Conservation (phyloP, 1,139 yeast genomes). For the Yamadazyma atmosphaerica region DNA sequence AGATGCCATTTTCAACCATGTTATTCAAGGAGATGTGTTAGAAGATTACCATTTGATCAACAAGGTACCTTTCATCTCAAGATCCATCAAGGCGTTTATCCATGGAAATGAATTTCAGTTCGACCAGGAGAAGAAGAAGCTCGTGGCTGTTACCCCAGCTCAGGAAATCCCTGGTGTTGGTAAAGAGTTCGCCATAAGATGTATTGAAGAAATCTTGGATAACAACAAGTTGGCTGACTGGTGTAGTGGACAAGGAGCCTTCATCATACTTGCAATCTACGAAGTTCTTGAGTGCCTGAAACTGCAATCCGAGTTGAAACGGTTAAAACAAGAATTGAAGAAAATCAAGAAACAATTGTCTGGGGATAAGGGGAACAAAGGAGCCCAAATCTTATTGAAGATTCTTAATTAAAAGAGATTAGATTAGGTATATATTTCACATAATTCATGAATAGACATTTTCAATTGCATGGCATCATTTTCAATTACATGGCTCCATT, state of each 20-base stretch:
- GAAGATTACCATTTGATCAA: conserved; percentile 67
- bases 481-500: too few relatives aligned
- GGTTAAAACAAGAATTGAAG: conserved; percentile 55
- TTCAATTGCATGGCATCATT: too few relatives aligned
- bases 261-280: conserved; percentile 70
- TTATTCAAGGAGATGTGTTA: conserved; percentile 70
- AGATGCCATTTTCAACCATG: conserved; percentile 51
- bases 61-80: conserved; percentile 68
- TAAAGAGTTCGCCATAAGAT: conserved; percentile 56
- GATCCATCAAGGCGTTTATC: conserved; percentile 75
- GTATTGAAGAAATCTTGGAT: conserved; percentile 50
- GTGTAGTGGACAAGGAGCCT: conserved; percentile 79
- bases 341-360: conserved; percentile 50
- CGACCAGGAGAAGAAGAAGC: conserved; percentile 70
- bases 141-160: conserved; percentile 40
- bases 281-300: conserved; percentile 49
- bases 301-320: conserved; percentile 35
- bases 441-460: conserved; percentile 2
- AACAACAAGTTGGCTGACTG: conserved; percentile 55
- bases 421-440: conserved; percentile 5
- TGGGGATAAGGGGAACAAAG: conserved; percentile 62
- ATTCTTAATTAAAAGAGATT: conserved; percentile 21
- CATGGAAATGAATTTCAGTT: conserved; percentile 62
- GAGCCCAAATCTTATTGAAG: conserved; percentile 66
- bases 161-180: conserved; percentile 59